phyloP scores from a whole-genome alignment of 345 rosid species.

The Lagerstroemia speciosa region DNA sequence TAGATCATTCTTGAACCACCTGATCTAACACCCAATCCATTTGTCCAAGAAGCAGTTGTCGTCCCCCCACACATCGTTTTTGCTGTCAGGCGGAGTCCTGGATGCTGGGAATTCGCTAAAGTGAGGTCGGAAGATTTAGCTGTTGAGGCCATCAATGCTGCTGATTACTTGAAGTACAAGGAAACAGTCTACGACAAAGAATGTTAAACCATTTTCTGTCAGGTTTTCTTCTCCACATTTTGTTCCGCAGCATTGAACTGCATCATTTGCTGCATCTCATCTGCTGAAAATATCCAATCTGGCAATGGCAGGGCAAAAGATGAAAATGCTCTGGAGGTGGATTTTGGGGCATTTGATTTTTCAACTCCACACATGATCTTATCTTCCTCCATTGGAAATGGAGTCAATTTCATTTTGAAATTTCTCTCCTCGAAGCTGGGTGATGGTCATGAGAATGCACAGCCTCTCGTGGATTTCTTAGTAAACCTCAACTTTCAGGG shows the following conservation, averaged over 20 bases:
- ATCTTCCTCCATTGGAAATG: constrained; percentile 77
- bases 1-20: too few relatives aligned
- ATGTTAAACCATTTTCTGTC: constrained; percentile 34
- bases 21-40: constrained; percentile 16
- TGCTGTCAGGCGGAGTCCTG: constrained; percentile 79
- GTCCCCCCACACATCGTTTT: constrained; percentile 74
- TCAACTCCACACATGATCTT: constrained; percentile 49
- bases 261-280: background rate
- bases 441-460: constrained; percentile 21
- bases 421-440: constrained; percentile 49
- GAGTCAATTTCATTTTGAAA: constrained; percentile 53
- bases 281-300: background rate
- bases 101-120: constrained; percentile 76
- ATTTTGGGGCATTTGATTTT: constrained; percentile 63
- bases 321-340: constrained; percentile 72
- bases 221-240: background rate
- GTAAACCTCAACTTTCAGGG: constrained; percentile 57
- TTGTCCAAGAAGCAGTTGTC: constrained; percentile 75
- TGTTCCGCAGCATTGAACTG: background rate
- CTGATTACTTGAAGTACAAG: constrained; percentile 70
- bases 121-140: constrained; percentile 48
- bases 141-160: constrained; percentile 39
- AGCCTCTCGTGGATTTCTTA: constrained; percentile 53
- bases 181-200: constrained; percentile 58
- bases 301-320: constrained; percentile 56